These are phyloP conservation scores for Fraxinus ornus DNA, from an alignment of 305 asterid genomes.

Conservation along the genomic window DNA sequence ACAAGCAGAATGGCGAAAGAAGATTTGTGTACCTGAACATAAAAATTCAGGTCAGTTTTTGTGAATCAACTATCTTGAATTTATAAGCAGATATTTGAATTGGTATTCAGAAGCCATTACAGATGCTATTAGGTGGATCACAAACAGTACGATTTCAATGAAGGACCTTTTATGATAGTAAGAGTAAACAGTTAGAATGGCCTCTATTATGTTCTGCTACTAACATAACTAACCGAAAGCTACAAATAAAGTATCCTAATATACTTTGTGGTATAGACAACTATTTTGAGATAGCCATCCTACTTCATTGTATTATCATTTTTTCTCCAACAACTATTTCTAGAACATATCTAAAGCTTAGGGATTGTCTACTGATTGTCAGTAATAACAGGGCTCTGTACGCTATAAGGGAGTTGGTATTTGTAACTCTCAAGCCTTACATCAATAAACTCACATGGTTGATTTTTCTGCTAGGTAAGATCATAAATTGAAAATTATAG, in stretches of 20 bases:
- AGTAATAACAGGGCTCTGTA: background rate
- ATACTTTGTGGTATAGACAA: background rate
- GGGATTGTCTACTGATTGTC: background rate
- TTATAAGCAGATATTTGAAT: background rate
- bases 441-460: background rate
- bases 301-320: background rate
- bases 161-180: background rate
- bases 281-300: background rate
- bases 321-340: background rate
- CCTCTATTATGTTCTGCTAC: background rate
- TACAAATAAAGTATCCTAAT: background rate
- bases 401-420: background rate
- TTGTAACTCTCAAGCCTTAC: background rate
- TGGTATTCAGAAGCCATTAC: background rate
- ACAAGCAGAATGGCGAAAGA: background rate
- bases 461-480: background rate
- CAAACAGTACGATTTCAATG: background rate
- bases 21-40: background rate
- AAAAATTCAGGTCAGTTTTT: background rate
- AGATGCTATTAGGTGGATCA: background rate
- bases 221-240: background rate
- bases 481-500: background rate
- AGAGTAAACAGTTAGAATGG: background rate
- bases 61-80: background rate
- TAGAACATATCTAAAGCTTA: background rate